These are phyloP conservation scores for Canavalia gladiata DNA, from an alignment of 306 rosid genomes.

Conservation along the genomic window DNA sequence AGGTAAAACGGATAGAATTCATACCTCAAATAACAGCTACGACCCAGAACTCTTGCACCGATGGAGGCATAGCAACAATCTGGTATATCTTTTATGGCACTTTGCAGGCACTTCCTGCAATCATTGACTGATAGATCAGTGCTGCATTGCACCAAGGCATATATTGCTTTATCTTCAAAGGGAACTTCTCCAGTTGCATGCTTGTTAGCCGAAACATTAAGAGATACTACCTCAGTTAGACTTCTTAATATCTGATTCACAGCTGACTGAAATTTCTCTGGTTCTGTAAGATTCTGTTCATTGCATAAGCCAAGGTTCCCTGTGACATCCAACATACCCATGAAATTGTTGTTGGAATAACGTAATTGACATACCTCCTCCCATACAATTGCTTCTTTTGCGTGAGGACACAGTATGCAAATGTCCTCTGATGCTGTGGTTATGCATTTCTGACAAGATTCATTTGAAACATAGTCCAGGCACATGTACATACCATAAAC, in stretches of 20 bases:
- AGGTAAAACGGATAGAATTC: conserved; percentile 65
- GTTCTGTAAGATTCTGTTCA: conserved; percentile 42
- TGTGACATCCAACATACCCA: conserved; percentile 52
- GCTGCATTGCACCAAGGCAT: conserved; percentile 72
- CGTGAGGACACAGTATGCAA: conserved; percentile 51
- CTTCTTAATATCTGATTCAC: conserved; percentile 52
- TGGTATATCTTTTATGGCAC: conserved; percentile 54
- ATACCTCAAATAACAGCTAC: conserved; percentile 70
- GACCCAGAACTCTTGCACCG: conserved; percentile 69
- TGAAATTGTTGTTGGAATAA: conserved; percentile 61
- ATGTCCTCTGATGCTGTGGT: conserved; percentile 48
- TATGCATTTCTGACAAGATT: conserved; percentile 55
- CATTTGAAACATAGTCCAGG: conserved; percentile 51
- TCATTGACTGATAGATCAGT: conserved; percentile 60
- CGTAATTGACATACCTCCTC: conserved; percentile 69
- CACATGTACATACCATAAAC: conserved; percentile 60
- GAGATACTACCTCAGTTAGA: conserved; percentile 55
- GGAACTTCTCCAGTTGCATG: conserved; percentile 57
- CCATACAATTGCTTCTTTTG: conserved; percentile 64
- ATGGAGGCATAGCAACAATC: conserved; percentile 54
- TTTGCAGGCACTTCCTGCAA: conserved; percentile 60
- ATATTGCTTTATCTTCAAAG: conserved; percentile 51
- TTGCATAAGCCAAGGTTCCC: conserved; percentile 51
- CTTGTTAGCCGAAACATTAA: conserved; percentile 50
- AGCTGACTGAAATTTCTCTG: conserved; percentile 44